A percentile compares a stretch with the other conserved stretches of the same genome.
Evolutionary conservation across 2,329 filamentous ascomycete species (phyloP).

Genomic region (Aschersonia sp.): DNA sequence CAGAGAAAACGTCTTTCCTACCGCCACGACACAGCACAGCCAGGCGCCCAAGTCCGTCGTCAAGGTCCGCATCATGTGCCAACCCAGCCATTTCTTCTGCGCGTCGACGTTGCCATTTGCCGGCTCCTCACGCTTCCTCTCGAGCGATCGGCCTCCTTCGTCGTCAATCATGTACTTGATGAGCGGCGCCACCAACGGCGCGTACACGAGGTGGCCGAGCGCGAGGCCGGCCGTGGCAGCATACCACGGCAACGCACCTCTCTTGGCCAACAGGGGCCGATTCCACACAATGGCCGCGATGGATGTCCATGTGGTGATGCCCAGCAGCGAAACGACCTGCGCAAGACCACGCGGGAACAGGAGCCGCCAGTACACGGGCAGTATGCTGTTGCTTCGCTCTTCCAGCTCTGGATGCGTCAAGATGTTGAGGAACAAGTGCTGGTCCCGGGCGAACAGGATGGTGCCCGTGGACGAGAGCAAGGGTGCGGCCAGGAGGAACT

Average conservation of each 20-base stretch:
- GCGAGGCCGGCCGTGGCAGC: conserved; percentile 15
- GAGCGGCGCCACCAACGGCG: conserved; percentile 17
- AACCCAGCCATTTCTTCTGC: conserved; percentile 15
- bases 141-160: conserved; percentile 5
- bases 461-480: conserved; percentile 31
- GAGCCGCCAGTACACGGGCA: conserved; percentile 26
- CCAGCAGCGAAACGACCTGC: conserved; percentile 18
- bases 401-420: conserved; percentile 16
- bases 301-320: conserved; percentile 17
- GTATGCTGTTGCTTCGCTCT: conserved; percentile 17
- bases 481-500: conserved; percentile 25
- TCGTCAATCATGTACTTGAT: conserved; percentile 16
- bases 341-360: conserved; percentile 23
- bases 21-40: conserved; percentile 15
- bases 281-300: conserved; percentile 12
- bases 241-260: conserved; percentile 17
- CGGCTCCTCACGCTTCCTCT: conserved; percentile 4
- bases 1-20: conserved; percentile 4
- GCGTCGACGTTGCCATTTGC: conserved; percentile 14
- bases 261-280: conserved; percentile 9
- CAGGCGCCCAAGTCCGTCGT: conserved; percentile 20
- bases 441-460: conserved; percentile 28
- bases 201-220: conserved; percentile 17
- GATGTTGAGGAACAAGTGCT: conserved; percentile 25
- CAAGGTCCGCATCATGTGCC: conserved; percentile 16